These are phyloP conservation scores for Xylaria longipes DNA, from an alignment of 495 filamentous ascomycete species.

Conservation along the genomic window DNA sequence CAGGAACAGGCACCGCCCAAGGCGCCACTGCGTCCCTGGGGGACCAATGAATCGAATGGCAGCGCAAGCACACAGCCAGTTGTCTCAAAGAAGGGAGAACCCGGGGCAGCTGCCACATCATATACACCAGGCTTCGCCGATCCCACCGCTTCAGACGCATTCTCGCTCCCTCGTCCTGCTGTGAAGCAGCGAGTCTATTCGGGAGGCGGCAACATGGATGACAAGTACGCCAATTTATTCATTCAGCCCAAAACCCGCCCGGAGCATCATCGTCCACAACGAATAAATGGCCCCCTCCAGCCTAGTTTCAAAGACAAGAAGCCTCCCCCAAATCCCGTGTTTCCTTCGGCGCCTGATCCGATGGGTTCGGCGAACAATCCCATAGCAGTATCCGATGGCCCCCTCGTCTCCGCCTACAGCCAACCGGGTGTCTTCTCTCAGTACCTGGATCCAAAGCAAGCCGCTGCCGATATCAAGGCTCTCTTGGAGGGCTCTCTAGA, in stretches of 20 bases:
- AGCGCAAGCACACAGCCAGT: slow-evolving; percentile 26
- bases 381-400: slow-evolving; percentile 37
- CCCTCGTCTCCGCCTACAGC: slow-evolving; percentile 37
- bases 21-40: slow-evolving; percentile 34
- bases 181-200: slow-evolving; percentile 33
- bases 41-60: slow-evolving; percentile 31
- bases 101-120: slow-evolving; percentile 29
- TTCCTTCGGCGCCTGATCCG: slow-evolving; percentile 40
- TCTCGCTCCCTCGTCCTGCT: slow-evolving; percentile 26
- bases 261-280: slow-evolving; percentile 54
- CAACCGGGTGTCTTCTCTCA: slow-evolving; percentile 63
- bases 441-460: slow-evolving; percentile 79
- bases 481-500: slow-evolving; percentile 87
- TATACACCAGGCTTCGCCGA: slow-evolving; percentile 24
- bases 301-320: slow-evolving; percentile 45
- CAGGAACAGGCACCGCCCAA: slow-evolving; percentile 42
- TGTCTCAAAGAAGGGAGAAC: slow-evolving; percentile 41
- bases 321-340: slow-evolving; percentile 44
- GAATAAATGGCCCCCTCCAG: slow-evolving; percentile 47
- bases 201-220: slow-evolving; percentile 36
- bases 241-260: slow-evolving; percentile 52
- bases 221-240: slow-evolving; percentile 50
- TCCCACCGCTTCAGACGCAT: slow-evolving; percentile 20
- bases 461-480: slow-evolving; percentile 84
- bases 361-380: slow-evolving; percentile 36